Percentiles rank a stretch among this genome's conserved stretches.
Conservation (phyloP, 73 alveolate species). For the Urostyla sp. region DNA sequence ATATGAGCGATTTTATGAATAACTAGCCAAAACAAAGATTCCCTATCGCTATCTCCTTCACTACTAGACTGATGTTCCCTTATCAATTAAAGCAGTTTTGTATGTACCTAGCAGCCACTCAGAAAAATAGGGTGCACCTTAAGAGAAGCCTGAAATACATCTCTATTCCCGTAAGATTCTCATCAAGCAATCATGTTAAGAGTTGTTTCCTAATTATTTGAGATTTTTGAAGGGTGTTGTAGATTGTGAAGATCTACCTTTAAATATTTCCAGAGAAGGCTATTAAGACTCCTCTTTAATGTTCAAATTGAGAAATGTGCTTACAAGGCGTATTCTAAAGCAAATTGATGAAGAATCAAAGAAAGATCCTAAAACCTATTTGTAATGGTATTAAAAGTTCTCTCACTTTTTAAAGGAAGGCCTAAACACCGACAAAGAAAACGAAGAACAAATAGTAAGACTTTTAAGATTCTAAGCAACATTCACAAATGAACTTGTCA, state of each 20-base stretch:
- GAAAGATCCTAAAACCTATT: slow-evolving; percentile 62
- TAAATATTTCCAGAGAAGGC: slow-evolving; percentile 82
- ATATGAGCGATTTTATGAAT: slow-evolving; percentile 75
- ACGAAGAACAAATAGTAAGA: slow-evolving; percentile 56
- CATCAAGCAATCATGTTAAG: slow-evolving; percentile 74
- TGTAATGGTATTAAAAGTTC: slow-evolving; percentile 78
- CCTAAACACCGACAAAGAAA: slow-evolving; percentile 70
- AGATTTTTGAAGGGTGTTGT: slow-evolving; percentile 89
- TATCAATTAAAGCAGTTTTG: slow-evolving; percentile 75
- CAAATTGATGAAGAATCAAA: slow-evolving; percentile 74
- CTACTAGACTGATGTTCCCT: slow-evolving; percentile 82
- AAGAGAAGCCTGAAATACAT: slow-evolving; percentile 61
- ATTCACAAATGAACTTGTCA: slow-evolving; percentile 43
- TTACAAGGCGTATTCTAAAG: slow-evolving; percentile 70
- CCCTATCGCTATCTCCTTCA: slow-evolving; percentile 73
- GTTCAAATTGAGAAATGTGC: slow-evolving; percentile 74
- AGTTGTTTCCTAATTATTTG: slow-evolving; percentile 76
- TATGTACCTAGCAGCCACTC: slow-evolving; percentile 77
- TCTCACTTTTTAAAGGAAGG: slow-evolving; percentile 78
- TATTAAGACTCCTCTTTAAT: slow-evolving; percentile 78
- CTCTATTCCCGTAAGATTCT: slow-evolving; percentile 80
- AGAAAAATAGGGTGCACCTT: slow-evolving; percentile 71
- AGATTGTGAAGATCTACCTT: slow-evolving; percentile 86
- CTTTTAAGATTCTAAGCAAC: slow-evolving; percentile 69
- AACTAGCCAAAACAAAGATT: slow-evolving; percentile 70